Evolutionary conservation across 176 grass and related monocot species (phyloP), one percentile per base, ranked within the genome.

Genomic region (Neostapfia colusana): DNA sequence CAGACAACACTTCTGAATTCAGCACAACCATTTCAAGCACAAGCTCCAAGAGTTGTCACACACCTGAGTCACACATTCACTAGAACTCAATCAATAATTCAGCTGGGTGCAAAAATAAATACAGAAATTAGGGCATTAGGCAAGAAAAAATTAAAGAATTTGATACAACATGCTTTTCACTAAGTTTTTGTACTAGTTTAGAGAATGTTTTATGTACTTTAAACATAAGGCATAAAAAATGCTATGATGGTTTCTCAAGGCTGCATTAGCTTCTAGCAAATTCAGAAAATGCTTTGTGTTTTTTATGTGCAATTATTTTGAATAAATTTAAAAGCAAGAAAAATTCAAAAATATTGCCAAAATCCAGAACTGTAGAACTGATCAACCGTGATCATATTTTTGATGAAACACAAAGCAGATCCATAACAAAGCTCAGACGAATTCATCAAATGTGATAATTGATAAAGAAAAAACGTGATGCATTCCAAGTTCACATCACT

Each of bases 21-120:
- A 86, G 88, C 91, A 93, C 85, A 90, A 93, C 85, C 88, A 90
- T 88, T 88, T 88, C 88, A 93, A 93, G 79, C 62, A 93, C 28
- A 88, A 80, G 81, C 90, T 85, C 85, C 85, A 93, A 88, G 77
- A 87, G 79, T 88, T 81, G 88, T 83, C 88, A 93, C 60, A 88
- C 46, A 93, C 91, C 91, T 93, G 91, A 93, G 78, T 88, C 61
- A 93, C 76, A 90, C 88, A 88, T 85, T 79, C 75, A 90, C 89
- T 79, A 85, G 67, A 93, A 85, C 77, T 86, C 76, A 90, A 83
- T 85, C 83, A 90, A 91, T 85, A 84, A 72, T 82, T 91, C 89
- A 91, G 70, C 81, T 58, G 69, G 62, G 49, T 23, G 78, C 43
- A 91, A 73, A 84, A 62, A 80, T 81, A 84, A 65, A 81, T 17